Evolutionary conservation across 129 eudicot species (phyloP), one percentile per base, ranked within the genome.

Genomic region (sunflower (Helianthus annuus)): DNA sequence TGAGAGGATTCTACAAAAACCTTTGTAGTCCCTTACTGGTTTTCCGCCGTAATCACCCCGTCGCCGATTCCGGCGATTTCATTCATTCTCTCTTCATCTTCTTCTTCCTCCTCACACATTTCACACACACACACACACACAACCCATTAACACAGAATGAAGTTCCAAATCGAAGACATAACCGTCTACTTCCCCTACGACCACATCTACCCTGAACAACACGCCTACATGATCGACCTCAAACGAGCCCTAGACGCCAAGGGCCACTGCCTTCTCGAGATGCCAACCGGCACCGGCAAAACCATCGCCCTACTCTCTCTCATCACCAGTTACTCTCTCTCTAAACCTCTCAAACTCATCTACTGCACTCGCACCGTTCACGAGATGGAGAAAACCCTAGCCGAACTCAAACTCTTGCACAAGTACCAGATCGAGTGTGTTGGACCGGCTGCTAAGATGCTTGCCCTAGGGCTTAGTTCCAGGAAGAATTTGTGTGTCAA

Each of bases 241-340:
- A 95, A 95, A 64, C 94, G 97, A 42, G 82, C 99, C 62, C 91
- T 95, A 42, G 99, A 95, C 52, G 99, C 99, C 55, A 81, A 75
- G 65, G 99, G 99, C 48, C 97, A 95, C 45, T 88, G 90, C 68
- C 94, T 95, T 57, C 86, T 95, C 5, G 99, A 95, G 71, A 95
- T 95, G 97, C 99, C 99, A 8, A 91, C 97, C n/a, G 99, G 99
- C 42, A 91, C 97, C 64, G 99, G 99, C 5, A 95, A 95, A 67
- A 95, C 99, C 42, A 95, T 95, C 46, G 97, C 99, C 17, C 62
- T 91, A 4, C 90, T 95, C 67, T 90, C 99, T 2, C 71, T 95
- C 5, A 95, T 95, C 82, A 95, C 99, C 13, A 86, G 96, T 52
- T 95, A 95, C 81, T 24, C 88, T 11, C 83, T 95, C 27, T 90